Evolutionary conservation across 495 filamentous ascomycete species (phyloP), one percentile per base, ranked within the genome.

Genomic region (Apodospora peruviana): DNA sequence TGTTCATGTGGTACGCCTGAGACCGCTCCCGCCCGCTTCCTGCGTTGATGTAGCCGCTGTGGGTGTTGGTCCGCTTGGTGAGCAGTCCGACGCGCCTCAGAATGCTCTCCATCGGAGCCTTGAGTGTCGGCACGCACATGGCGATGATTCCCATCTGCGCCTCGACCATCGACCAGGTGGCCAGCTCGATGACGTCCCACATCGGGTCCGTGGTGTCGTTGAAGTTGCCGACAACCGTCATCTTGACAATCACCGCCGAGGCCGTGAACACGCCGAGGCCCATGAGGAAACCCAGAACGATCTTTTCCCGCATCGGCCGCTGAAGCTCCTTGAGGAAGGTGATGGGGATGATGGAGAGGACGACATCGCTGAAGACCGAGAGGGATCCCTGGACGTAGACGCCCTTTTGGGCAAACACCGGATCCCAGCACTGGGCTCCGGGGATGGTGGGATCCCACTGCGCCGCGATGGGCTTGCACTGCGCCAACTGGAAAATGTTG

Each of bases 101-200:
- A 32, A 32, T 32, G 27, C 27, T 32, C 27, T 32, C 27, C 27
- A 32, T 32, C 27, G 27, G 27, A 32, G 27, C 27, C 39, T 40
- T 40, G 39, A 48, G 36, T 20, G 35, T 40, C 2, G 45, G 45
- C 11, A 48, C 24, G 22, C 45, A 48, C 11, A 22, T 22, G 35
- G 45, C 45, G 5, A 39, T 40, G 45, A 48, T 48, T 0, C 34
- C 45, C 2, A 48, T 27, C 34, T 40, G 45, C 3, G 45, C 45
- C 34, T 48, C 45, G 45, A 27, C 14, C 14, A 16, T 40, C 10
- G 34, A 16, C 45, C 45, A 48, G 7, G 16, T 40, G 17, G 39
- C 16, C 7, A 40, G 17, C 8, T 16, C 4, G 16, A 40, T 20
- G 39, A 19, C 16, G 39, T 40, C 39, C 39, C 5, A 8, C 16